Evolutionary conservation across 495 filamentous ascomycete genomes (phyloP).

Genomic region (Penicillium soppii): DNA sequence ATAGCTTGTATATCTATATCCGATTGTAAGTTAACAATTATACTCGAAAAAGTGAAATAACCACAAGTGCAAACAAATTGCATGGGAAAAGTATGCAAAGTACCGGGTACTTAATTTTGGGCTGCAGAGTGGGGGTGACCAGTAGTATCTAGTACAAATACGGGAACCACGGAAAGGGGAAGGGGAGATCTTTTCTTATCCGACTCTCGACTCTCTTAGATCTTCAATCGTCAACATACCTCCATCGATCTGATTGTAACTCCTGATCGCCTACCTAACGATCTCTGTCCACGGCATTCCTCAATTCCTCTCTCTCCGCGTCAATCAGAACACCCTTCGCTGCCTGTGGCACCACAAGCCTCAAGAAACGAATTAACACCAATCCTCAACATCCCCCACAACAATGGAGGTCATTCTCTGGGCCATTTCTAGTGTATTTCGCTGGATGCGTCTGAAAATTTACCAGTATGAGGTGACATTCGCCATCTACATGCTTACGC

Average conservation of each 20-base stretch:
- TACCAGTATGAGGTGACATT: slow-evolving; percentile 89
- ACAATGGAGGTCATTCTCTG: slow-evolving; percentile 35
- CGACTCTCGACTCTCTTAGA: no score
- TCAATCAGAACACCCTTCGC: background rate
- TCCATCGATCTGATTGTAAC: background rate
- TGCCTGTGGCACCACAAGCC: background rate
- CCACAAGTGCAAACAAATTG: background rate
- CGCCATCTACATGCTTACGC: slow-evolving; percentile 82
- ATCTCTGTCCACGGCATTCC: background rate
- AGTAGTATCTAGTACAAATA: background rate
- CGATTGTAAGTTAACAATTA: no score
- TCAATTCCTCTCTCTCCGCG: background rate
- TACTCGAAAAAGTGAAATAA: no score
- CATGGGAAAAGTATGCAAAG: background rate
- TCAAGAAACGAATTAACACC: background rate
- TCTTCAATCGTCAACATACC: background rate
- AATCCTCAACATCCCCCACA: slow-evolving; percentile 1
- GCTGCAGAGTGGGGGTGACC: background rate
- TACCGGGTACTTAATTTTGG: background rate
- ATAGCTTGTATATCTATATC: no score
- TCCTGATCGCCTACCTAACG: no score
- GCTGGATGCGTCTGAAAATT: slow-evolving; percentile 72
- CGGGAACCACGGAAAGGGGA: slow-evolving; percentile 5
- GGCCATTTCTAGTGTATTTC: slow-evolving; percentile 47
- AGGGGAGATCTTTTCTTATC: background rate